Percentiles rank a stretch among this genome's conserved stretches.
These are phyloP conservation scores for Solanum peruvianum DNA, from an alignment of 257 asterid species.

Conservation along the genomic window DNA sequence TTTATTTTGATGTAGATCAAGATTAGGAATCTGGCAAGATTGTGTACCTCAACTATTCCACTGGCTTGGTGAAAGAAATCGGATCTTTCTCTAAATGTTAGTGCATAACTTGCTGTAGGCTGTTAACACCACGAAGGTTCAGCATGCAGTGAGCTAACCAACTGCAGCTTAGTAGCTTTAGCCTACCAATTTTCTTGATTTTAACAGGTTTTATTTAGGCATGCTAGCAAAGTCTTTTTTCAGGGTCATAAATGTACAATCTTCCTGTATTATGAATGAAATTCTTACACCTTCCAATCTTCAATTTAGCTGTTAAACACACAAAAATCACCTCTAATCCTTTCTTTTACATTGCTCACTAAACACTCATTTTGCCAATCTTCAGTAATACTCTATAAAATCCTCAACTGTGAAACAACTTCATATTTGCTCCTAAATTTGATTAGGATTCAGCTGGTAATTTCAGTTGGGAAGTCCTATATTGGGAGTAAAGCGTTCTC, in stretches of 20 bases:
- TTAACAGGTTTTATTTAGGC: not conserved
- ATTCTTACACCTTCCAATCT: not conserved
- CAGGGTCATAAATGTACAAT: not conserved
- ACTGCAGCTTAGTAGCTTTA: not conserved
- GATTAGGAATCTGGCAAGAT: not conserved
- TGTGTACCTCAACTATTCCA: not conserved
- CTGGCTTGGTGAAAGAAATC: not conserved
- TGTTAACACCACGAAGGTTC: not conserved
- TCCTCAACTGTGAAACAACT: not conserved
- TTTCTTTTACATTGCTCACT: not conserved
- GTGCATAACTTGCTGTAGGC: not conserved
- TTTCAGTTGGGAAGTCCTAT: not conserved
- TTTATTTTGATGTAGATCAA: not conserved
- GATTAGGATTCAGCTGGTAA: not conserved
- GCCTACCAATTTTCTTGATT: not conserved
- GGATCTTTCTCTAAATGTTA: not conserved
- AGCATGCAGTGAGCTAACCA: not conserved
- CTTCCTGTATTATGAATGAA: not conserved
- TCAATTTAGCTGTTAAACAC: not conserved
- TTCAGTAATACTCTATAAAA: not conserved
- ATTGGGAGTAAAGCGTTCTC: not conserved
- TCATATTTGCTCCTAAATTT: not conserved
- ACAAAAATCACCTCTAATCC: not conserved
- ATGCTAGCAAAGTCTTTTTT: not conserved
- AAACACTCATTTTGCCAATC: not conserved